Evolutionary conservation across 495 filamentous ascomycete species (phyloP).

Genomic region (Pseudomonodictys pantanalensis): DNA sequence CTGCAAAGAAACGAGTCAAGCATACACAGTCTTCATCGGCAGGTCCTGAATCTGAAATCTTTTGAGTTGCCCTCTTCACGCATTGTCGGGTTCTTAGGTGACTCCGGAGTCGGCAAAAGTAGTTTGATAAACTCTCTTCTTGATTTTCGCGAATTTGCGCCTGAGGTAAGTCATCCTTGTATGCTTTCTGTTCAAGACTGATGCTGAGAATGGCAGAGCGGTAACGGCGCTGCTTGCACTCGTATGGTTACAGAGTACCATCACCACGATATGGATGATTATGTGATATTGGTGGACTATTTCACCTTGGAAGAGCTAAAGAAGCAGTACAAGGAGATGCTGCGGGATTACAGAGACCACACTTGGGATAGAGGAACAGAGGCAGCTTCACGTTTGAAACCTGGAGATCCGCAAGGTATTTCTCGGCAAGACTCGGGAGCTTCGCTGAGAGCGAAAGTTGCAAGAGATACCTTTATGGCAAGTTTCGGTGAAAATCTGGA

Average conservation of each 20-base stretch:
- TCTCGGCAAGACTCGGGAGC: slow-evolving; percentile 28
- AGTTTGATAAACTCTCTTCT: slow-evolving; percentile 45
- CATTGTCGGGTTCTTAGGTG: slow-evolving; percentile 45
- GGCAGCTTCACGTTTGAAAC: neutral
- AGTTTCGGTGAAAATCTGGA: slow-evolving; percentile 30
- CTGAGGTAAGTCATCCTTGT: slow-evolving; percentile 36
- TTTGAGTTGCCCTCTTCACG: slow-evolving; percentile 42
- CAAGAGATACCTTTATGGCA: slow-evolving; percentile 30
- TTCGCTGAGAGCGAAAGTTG: slow-evolving; percentile 34
- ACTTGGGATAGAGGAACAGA: slow-evolving; percentile 11
- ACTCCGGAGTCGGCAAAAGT: slow-evolving; percentile 46
- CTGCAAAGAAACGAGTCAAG: slow-evolving; percentile 39
- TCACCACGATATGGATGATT: slow-evolving; percentile 38
- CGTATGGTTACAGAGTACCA: slow-evolving; percentile 46
- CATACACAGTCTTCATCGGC: slow-evolving; percentile 36
- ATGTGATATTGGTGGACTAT: slow-evolving; percentile 39
- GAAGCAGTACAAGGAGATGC: slow-evolving; percentile 37
- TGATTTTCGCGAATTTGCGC: slow-evolving; percentile 36
- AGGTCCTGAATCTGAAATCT: slow-evolving; percentile 33
- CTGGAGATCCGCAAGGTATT: slow-evolving; percentile 11
- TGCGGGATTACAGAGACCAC: slow-evolving; percentile 38
- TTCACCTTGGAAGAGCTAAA: slow-evolving; percentile 39
- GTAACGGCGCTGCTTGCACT: slow-evolving; percentile 42
- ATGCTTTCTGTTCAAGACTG: neutral
- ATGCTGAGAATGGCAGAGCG: slow-evolving; percentile 33